Evolutionary conservation across 768 basidiomycete genomes (phyloP).

Genomic region (Rhizopogon vinicolor): DNA sequence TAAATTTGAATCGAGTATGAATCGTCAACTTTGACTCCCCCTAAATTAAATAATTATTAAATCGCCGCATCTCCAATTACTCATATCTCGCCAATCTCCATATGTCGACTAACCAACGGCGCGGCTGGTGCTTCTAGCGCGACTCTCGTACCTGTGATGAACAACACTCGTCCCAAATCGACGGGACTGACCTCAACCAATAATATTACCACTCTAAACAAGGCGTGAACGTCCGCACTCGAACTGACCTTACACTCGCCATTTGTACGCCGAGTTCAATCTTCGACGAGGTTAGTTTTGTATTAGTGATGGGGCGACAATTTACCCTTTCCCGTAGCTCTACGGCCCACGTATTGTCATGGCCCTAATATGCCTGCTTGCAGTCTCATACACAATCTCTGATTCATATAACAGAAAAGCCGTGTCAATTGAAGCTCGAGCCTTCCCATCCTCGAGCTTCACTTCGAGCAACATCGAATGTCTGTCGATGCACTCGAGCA

Average conservation of each 20-base stretch:
- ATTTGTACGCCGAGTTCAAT: too few species aligned
- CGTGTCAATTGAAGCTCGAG: constrained; percentile 39
- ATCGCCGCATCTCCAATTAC: constrained; percentile 12
- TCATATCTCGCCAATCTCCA: constrained; percentile 26
- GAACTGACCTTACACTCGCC: constrained; percentile 68
- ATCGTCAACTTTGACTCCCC: too few species aligned
- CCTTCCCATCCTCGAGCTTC: constrained; percentile 40
- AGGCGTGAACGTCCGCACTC: constrained; percentile 71
- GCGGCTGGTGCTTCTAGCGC: constrained; percentile 12
- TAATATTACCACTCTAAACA: constrained; percentile 69
- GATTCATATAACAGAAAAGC: constrained; percentile 69
- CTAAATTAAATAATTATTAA: too few species aligned
- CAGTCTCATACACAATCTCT: constrained; percentile 80
- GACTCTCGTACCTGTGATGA: constrained; percentile 19
- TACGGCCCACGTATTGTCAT: constrained; percentile 69
- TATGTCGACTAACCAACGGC: constrained; percentile 26
- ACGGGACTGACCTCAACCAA: constrained; percentile 58
- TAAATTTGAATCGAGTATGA: too few species aligned
- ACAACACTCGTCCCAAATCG: constrained; percentile 14
- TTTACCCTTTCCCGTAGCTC: constrained; percentile 52
- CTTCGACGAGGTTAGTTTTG: constrained; percentile 30
- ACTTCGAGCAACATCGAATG: constrained; percentile 64
- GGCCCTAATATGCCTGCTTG: constrained; percentile 92
- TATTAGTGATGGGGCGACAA: too few species aligned
- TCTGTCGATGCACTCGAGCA: constrained; percentile 81